These are phyloP conservation scores for Lactarius tabidus DNA, from an alignment of 768 basidiomycete genomes.

Conservation along the genomic window DNA sequence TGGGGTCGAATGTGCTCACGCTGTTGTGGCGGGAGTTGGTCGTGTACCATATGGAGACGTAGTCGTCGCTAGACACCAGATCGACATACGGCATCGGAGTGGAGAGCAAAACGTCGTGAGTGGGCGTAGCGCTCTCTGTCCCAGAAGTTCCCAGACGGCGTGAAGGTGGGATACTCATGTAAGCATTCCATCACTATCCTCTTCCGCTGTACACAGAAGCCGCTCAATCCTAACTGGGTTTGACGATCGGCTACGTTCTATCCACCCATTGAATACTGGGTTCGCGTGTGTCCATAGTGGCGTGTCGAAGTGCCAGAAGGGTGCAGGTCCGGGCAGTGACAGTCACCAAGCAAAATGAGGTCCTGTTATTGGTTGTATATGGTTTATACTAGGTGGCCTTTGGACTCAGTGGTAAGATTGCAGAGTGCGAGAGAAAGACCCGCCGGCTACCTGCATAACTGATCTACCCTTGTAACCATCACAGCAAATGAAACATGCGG, in stretches of 20 bases:
- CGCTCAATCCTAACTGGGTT: slow-evolving; percentile 5
- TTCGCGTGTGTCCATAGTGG: not conserved
- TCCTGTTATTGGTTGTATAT: not conserved
- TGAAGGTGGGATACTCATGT: slow-evolving; percentile 5
- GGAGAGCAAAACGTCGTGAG: not conserved
- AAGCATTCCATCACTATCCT: slow-evolving; percentile 2
- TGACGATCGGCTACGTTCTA: not conserved
- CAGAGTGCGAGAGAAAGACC: not conserved
- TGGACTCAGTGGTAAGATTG: not conserved
- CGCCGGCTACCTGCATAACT: not conserved
- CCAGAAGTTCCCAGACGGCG: slow-evolving; percentile 4
- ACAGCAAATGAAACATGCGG: slow-evolving; percentile 4
- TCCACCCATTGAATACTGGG: not conserved
- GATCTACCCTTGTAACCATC: not conserved
- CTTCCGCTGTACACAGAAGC: not conserved
- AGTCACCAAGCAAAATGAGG: not conserved
- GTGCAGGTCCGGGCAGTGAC: not conserved
- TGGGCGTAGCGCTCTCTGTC: not conserved
- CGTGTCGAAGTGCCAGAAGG: not conserved
- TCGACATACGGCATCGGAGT: slow-evolving; percentile 64
- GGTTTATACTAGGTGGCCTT: not conserved
- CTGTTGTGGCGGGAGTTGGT: slow-evolving; percentile 58
- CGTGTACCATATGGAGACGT: slow-evolving; percentile 66
- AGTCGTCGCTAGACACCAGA: slow-evolving; percentile 57
- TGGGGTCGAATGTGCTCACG: slow-evolving; percentile 62